Base-by-base conservation (phyloP, 2,329 filamentous ascomycete genomes). In the Pseudopithomyces maydicus region DNA sequence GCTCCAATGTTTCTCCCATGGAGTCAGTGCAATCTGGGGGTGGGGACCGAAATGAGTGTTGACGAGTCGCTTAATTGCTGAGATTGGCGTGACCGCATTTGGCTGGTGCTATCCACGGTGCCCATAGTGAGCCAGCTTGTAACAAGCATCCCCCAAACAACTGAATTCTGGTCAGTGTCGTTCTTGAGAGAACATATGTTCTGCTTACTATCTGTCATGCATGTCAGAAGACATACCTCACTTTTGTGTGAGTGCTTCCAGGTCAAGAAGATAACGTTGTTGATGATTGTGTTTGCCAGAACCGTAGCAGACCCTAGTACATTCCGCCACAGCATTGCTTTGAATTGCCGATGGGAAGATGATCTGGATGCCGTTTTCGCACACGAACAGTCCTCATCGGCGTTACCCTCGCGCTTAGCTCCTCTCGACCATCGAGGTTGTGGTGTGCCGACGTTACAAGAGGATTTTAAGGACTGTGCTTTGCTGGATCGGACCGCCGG, bases 171-270 rank as follows among this genome's bases (percentile, higher is more conserved):
- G 42, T 54, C 22, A 54, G 42, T 43, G 2, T 17, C 14, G 14
- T 11, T 14, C 5, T 0, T 32, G 7, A 19, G 29, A 23, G 26
- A 8, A 2, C 23, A 14, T 19, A 3, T 20, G 15, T 12, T 14
- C n/a, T 39, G 10, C 74, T 61, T 61, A 78, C 76, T 67, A 56
- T 79, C 77, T 36, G 72, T 59, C 3, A 74, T 66, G 54, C 77
- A 78, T 22, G 74, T 67, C 2, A 70, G 62, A 41, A 75, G 72
- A 51, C 76, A 79, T 2, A 73, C 59, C 62, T 76, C 77, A 3
- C 70, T 72, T 19, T 67, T 62, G 43, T 71, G 67, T n/a, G 68
- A 64, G 1, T 68, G 71, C 2, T 54, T 41, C 44, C 68, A 64
- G 14, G 36, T 57, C 19, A 70, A 63, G 22, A 76, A 67, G 6